Percentiles rank a stretch among this genome's conserved stretches.
Conservation (phyloP, 2,329 filamentous ascomycete genomes). For the Cryphonectria japonica region DNA sequence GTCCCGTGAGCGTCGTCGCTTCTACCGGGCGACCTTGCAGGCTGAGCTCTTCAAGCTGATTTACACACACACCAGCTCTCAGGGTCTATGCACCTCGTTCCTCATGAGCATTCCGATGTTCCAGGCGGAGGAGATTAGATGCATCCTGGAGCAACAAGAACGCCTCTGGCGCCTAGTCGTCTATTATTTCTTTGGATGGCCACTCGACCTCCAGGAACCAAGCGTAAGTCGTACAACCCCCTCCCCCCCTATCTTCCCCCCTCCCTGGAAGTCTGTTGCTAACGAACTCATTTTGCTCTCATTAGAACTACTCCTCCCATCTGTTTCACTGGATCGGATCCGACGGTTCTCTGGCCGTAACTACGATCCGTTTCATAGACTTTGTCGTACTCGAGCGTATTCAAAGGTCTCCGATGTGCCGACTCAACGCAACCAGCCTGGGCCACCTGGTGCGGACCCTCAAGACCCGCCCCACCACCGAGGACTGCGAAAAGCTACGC, state of each 20-base stretch:
- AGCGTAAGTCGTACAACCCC: neutral
- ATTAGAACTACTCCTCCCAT: neutral
- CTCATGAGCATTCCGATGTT: neutral
- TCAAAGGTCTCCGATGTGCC: neutral
- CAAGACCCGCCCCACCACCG: neutral
- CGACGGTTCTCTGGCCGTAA: neutral
- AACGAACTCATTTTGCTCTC: neutral
- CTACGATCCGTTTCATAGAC: neutral
- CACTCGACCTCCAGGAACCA: neutral
- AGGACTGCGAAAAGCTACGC: neutral
- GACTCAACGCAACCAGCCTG: constrained; percentile 1
- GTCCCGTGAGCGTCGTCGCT: neutral
- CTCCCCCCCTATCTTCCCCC: neutral
- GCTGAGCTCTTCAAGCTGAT: constrained; percentile 10
- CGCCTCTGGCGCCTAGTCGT: constrained; percentile 2
- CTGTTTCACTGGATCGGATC: accelerated
- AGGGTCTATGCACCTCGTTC: neutral
- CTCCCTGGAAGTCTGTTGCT: neutral
- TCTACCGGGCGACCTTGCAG: neutral
- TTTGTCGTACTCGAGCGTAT: neutral
- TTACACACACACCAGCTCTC: neutral
- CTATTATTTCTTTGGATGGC: neutral
- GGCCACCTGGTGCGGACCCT: neutral
- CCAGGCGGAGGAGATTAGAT: neutral
- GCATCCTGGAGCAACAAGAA: neutral